Percentiles rank a stretch among this genome's conserved stretches.
phyloP scores from a whole-genome alignment of 2,329 filamentous ascomycete genomes.

The Botryotinia narcissicola region DNA sequence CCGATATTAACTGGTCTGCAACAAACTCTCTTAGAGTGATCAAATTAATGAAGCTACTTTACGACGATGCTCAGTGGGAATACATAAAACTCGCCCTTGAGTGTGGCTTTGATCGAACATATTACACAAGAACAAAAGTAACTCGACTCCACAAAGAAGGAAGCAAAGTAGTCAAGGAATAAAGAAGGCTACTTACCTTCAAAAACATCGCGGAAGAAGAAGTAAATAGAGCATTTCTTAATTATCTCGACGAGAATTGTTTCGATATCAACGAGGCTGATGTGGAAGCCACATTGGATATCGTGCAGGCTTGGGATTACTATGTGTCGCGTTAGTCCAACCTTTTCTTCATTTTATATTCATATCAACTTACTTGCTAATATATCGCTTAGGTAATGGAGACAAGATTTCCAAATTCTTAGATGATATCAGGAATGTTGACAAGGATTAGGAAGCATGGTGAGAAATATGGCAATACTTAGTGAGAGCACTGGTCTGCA shows the following conservation, averaged over 20 bases:
- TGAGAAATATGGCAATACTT: background rate
- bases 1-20: fast-evolving
- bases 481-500: background rate
- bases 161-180: background rate
- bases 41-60: background rate
- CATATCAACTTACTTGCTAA: background rate
- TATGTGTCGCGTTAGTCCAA: background rate
- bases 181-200: background rate
- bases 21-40: background rate
- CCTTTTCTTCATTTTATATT: fast-evolving
- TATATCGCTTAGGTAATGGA: background rate
- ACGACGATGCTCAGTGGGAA: background rate
- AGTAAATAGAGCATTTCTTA: background rate
- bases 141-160: background rate
- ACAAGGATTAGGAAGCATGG: background rate
- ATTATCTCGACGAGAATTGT: background rate
- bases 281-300: background rate
- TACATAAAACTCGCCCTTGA: background rate
- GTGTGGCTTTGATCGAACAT: background rate
- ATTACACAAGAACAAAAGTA: background rate
- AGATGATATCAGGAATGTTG: background rate
- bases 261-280: background rate
- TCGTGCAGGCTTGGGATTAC: background rate
- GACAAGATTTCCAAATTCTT: background rate
- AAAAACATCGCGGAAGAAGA: background rate